phyloP scores from a whole-genome alignment of 192 early-diverging fungal species.

The Coemansia sp. region DNA sequence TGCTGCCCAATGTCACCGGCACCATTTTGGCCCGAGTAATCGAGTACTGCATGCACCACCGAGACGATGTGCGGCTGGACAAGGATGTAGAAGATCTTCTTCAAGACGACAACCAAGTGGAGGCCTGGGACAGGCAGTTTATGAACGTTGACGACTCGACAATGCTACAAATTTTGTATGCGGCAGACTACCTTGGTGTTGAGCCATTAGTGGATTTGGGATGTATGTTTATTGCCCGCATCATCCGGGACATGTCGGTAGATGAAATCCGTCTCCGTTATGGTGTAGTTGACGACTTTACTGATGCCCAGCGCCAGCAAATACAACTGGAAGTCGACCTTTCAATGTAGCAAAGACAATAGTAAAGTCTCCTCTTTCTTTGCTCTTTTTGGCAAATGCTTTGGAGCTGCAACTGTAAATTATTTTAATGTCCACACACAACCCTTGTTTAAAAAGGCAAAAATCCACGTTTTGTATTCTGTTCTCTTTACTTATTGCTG shows the following conservation, averaged over 20 bases:
- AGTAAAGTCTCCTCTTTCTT: not conserved
- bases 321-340: conserved; percentile 73
- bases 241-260: conserved; percentile 88
- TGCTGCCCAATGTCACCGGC: conserved; percentile 67
- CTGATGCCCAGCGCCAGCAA: conserved; percentile 90
- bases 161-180: conserved; percentile 69
- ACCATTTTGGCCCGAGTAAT: conserved; percentile 69
- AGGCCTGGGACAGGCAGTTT: conserved; percentile 73
- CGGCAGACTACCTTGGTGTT: conserved; percentile 89
- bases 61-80: conserved; percentile 60
- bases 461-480: too few relatives aligned
- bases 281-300: conserved; percentile 92
- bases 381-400: not conserved
- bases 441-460: too few relatives aligned
- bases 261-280: conserved; percentile 89
- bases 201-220: conserved; percentile 89
- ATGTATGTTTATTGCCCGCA: conserved; percentile 91
- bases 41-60: conserved; percentile 76
- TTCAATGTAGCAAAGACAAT: conserved; percentile 28
- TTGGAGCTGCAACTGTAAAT: not conserved
- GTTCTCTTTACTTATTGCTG: too few relatives aligned
- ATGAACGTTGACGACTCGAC: conserved; percentile 67
- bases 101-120: conserved; percentile 61
- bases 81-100: conserved; percentile 25
- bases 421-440: not conserved